These are phyloP conservation scores for Parmelia sp. DNA, from an alignment of 495 filamentous ascomycete species.

Conservation along the genomic window DNA sequence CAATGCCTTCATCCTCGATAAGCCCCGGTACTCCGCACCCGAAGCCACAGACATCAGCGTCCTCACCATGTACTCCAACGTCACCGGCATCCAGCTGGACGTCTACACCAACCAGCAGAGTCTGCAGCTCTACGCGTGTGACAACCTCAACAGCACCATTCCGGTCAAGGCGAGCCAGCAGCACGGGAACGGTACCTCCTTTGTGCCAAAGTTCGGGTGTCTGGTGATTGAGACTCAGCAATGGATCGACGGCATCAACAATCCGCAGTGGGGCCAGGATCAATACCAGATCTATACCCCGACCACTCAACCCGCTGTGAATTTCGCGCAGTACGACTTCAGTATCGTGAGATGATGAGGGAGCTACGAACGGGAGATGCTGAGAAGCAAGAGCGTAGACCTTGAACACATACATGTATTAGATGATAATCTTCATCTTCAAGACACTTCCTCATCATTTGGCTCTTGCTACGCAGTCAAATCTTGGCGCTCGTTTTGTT, in stretches of 20 bases:
- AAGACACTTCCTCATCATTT: too few species aligned
- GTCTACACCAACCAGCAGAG: constrained; percentile 69
- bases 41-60: constrained; percentile 56
- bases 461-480: too few species aligned
- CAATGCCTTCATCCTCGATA: constrained; percentile 64
- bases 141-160: constrained; percentile 61
- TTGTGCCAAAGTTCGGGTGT: constrained; percentile 57
- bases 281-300: constrained; percentile 29
- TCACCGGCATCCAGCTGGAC: constrained; percentile 64
- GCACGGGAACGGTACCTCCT: constrained; percentile 37
- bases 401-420: too few species aligned
- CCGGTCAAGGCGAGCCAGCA: constrained; percentile 48
- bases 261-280: constrained; percentile 66
- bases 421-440: too few species aligned
- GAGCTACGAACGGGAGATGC: not conserved
- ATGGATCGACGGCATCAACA: constrained; percentile 78
- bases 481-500: too few species aligned
- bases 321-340: constrained; percentile 27
- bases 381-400: too few species aligned
- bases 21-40: constrained; percentile 52
- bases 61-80: constrained; percentile 49
- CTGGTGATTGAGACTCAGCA: constrained; percentile 48
- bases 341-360: constrained; percentile 17
- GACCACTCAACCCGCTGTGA: constrained; percentile 23
- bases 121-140: constrained; percentile 73